Evolutionary conservation across 495 filamentous ascomycete species (phyloP).

Genomic region (Aspergillus egyptiacus): DNA sequence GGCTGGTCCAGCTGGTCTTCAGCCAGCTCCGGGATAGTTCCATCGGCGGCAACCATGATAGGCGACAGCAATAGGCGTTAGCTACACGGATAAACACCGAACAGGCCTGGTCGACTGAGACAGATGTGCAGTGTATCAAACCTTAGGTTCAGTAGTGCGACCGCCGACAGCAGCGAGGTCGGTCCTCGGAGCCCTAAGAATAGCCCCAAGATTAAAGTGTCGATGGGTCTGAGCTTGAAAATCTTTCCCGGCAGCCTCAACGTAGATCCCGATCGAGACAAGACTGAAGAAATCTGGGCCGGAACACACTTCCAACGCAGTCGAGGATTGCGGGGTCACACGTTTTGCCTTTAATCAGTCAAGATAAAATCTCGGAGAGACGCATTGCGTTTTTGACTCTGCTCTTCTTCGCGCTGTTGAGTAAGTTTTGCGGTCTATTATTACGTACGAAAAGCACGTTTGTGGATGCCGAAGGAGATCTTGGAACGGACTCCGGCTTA

Average conservation of each 20-base stretch:
- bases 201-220: constrained; percentile 5
- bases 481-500: constrained; percentile 1
- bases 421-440: too few species aligned
- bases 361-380: background rate
- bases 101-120: background rate
- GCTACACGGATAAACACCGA: background rate
- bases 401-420: too few species aligned
- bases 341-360: background rate
- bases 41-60: constrained; percentile 25
- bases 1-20: constrained; percentile 21
- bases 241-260: constrained; percentile 3
- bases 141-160: background rate
- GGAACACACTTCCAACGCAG: too few species aligned
- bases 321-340: background rate
- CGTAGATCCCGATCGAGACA: constrained; percentile 2
- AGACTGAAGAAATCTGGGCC: constrained; percentile 7
- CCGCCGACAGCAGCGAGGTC: background rate
- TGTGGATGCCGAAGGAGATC: constrained; percentile 10
- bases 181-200: background rate
- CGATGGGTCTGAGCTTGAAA: constrained; percentile 2
- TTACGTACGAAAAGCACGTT: constrained; percentile 13
- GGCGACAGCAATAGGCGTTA: background rate
- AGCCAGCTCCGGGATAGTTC: constrained; percentile 22
- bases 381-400: constrained; percentile 1
- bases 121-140: background rate